Evolutionary conservation across 192 early-diverging fungal species (phyloP).

Genomic region (Coemansia sp.): DNA sequence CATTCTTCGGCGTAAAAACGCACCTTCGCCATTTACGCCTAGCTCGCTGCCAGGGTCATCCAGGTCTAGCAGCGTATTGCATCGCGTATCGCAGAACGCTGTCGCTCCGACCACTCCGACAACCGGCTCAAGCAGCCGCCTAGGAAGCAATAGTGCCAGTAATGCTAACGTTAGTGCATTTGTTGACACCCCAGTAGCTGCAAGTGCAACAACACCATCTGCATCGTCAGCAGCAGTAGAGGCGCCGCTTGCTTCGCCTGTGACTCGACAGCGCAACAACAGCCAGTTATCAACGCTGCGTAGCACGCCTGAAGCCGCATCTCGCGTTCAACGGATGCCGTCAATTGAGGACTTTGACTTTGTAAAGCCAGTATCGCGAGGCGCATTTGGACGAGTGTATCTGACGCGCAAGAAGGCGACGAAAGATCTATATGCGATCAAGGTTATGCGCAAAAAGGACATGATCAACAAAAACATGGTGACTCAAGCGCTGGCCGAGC

Average conservation of each 20-base stretch:
- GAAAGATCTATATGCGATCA: conserved; percentile 87
- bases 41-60: conserved; percentile 21
- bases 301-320: conserved; percentile 26
- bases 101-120: conserved; percentile 7
- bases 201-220: background rate
- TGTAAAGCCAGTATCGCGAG: conserved; percentile 92
- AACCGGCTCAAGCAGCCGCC: background rate
- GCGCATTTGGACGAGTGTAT: conserved; percentile 91
- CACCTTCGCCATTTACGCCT: conserved; percentile 37
- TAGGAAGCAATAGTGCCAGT: conserved; percentile 9
- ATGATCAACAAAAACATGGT: conserved; percentile 97
- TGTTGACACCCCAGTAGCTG: conserved; percentile 1
- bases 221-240: conserved; percentile 15
- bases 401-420: conserved; percentile 83
- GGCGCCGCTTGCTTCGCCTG: conserved; percentile 22
- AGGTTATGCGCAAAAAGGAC: conserved; percentile 88
- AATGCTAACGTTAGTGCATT: conserved; percentile 2
- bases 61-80: conserved; percentile 29
- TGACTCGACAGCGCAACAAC: conserved; percentile 43
- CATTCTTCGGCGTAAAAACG: conserved; percentile 39
- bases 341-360: conserved; percentile 92
- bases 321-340: conserved; percentile 65
- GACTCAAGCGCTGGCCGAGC: conserved; percentile 85
- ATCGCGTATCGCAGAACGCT: conserved; percentile 23
- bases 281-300: conserved; percentile 44